These are phyloP conservation scores for Epichloe gansuensis DNA, from an alignment of 2,329 filamentous ascomycete genomes.

Conservation along the genomic window DNA sequence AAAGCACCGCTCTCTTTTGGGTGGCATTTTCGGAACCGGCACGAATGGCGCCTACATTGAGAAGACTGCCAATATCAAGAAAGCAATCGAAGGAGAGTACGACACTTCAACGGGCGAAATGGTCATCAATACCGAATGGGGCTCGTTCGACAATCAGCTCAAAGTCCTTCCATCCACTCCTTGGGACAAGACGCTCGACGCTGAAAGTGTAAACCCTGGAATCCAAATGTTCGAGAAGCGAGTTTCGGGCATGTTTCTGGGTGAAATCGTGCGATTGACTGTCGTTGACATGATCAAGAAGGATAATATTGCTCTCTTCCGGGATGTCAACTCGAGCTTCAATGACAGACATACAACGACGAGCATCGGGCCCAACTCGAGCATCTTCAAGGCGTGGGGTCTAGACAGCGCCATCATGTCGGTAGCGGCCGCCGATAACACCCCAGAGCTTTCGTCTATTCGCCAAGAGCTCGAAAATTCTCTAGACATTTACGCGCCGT, in stretches of 20 bases:
- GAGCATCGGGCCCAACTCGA: constrained; percentile 50
- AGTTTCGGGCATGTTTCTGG: constrained; percentile 95
- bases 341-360: constrained; percentile 63
- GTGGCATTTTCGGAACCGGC: constrained; percentile 93
- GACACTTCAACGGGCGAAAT: constrained; percentile 79
- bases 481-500: constrained; percentile 64
- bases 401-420: constrained; percentile 87
- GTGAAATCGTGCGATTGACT: constrained; percentile 76
- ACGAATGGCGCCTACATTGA: constrained; percentile 97
- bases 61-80: constrained; percentile 75
- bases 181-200: constrained; percentile 71
- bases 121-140: constrained; percentile 98
- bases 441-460: constrained; percentile 56
- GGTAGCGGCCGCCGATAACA: constrained; percentile 70
- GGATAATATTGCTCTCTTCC: constrained; percentile 58
- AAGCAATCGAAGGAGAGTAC: constrained; percentile 57
- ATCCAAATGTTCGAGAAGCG: constrained; percentile 99
- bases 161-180: constrained; percentile 75
- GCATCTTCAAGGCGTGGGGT: constrained; percentile 71
- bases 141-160: constrained; percentile 90
- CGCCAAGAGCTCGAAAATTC: constrained; percentile 68
- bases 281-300: constrained; percentile 62
- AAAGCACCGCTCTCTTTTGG: constrained; percentile 76
- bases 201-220: constrained; percentile 75
- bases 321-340: constrained; percentile 57